These are phyloP conservation scores for Entonaema liquescens DNA, from an alignment of 495 filamentous ascomycete genomes.

Conservation along the genomic window DNA sequence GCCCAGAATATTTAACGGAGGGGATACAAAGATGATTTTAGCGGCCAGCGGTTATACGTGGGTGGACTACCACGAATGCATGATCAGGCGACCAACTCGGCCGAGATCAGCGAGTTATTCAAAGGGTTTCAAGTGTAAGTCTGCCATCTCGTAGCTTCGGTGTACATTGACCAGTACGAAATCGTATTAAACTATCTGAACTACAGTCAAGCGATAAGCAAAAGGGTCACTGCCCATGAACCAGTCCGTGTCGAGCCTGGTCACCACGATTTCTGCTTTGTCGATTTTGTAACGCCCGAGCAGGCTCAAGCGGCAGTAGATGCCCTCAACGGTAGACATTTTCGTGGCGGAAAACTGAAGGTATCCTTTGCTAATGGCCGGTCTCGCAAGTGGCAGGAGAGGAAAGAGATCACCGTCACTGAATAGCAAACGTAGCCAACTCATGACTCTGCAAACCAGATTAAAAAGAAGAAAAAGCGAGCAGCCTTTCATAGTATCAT, in stretches of 20 bases:
- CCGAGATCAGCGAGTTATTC: conserved; percentile 67
- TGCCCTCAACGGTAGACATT: conserved; percentile 42
- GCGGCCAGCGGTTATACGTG: conserved; percentile 66
- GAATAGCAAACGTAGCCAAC: background rate
- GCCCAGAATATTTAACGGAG: background rate
- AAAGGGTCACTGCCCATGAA: conserved; percentile 67
- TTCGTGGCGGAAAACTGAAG: conserved; percentile 32
- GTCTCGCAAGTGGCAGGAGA: conserved; percentile 38
- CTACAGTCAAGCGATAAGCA: conserved; percentile 65
- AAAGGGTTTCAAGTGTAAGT: conserved; percentile 61
- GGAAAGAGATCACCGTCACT: conserved; percentile 22
- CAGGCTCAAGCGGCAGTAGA: conserved; percentile 60
- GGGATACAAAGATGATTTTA: conserved; percentile 22
- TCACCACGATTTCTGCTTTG: conserved; percentile 73
- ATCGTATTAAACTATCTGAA: conserved; percentile 29
- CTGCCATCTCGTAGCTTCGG: background rate
- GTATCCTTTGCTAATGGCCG: conserved; percentile 36
- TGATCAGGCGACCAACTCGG: conserved; percentile 62
- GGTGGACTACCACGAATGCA: conserved; percentile 68
- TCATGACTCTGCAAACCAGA: background rate
- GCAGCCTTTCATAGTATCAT: background rate
- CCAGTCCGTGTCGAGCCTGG: conserved; percentile 61
- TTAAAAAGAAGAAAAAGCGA: background rate
- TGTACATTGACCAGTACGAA: background rate
- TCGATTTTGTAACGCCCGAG: conserved; percentile 66